Evolutionary conservation across 495 filamentous ascomycete genomes (phyloP), one percentile per base, ranked within the genome.

Genomic region (Lasiosphaeria hispida): DNA sequence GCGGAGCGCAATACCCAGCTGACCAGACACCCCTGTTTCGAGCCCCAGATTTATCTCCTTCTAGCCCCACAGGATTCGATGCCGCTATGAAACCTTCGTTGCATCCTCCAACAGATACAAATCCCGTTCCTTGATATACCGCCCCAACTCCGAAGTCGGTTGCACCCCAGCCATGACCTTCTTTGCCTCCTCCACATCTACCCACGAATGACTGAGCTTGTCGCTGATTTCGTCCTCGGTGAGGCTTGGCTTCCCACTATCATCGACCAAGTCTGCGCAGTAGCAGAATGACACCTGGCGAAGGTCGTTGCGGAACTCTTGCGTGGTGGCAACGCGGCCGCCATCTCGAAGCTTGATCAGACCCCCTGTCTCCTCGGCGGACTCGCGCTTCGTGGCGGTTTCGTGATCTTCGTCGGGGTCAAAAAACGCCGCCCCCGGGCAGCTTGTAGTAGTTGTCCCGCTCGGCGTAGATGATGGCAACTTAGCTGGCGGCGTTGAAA

Each of bases 281-380:
- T 69, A 69, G 51, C 61, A 67, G 47, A 63, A 65, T 10, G 66
- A 71, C 2, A 65, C 39, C 40, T 72, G 67, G 35, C 61, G 61
- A 0, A 63, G 55, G 19, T 64, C 47, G 45, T 35, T 39, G n/a
- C 69, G 55, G 37, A 63, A 72, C 37, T 68, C 67, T 17, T 68
- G 58, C 0, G 60, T 65, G 10, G 40, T 61, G 1, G 57, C 67
- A 14, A 68, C 9, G 39, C 59, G 66, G 0, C 30, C 52, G 6
- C n/a, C n/a, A n/a, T n/a, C n/a, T n/a, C n/a, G n/a, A n/a, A n/a
- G n/a, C n/a, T n/a, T n/a, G n/a, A n/a, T n/a, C n/a, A n/a, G n/a
- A n/a, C n/a, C n/a, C n/a, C n/a, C n/a, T n/a, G n/a, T n/a, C n/a
- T n/a, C n/a, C n/a, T n/a, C n/a, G n/a, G n/a, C n/a, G n/a, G n/a